Evolutionary conservation across 2,329 filamentous ascomycete genomes (phyloP).

Genomic region (Botrytis medusae): DNA sequence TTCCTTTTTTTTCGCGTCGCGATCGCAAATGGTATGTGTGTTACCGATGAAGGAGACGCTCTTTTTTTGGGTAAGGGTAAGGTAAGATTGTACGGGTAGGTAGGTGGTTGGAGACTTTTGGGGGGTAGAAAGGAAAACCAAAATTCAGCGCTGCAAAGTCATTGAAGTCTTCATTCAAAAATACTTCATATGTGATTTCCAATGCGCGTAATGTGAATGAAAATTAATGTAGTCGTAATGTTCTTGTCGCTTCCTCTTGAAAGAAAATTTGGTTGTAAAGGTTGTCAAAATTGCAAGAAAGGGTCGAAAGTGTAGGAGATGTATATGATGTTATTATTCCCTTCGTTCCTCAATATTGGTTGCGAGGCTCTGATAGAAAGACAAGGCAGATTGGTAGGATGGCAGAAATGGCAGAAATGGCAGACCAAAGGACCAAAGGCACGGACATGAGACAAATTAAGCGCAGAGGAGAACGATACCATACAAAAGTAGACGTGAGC

Average conservation of each 20-base stretch:
- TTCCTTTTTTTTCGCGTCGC: constrained; percentile 28
- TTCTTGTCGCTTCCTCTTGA: not conserved
- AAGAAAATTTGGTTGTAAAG: not conserved
- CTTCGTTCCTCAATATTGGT: constrained; percentile 5
- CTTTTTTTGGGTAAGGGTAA: constrained; percentile 10
- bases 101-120: constrained; percentile 7
- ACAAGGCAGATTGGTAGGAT: not conserved
- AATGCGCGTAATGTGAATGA: not conserved
- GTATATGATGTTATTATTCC: constrained; percentile 11
- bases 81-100: not conserved
- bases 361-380: constrained; percentile 3
- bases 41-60: constrained; percentile 19
- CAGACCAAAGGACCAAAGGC: constrained; percentile 6
- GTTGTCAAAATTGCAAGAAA: not conserved
- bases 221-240: not conserved
- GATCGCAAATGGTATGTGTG: constrained; percentile 25
- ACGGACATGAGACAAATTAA: constrained; percentile 6
- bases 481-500: not conserved
- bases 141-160: constrained; percentile 16
- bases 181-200: not conserved
- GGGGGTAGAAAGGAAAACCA: constrained; percentile 7
- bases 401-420: not conserved
- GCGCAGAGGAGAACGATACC: not conserved
- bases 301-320: not conserved
- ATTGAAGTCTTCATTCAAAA: constrained; percentile 21